Conservation (phyloP, 768 basidiomycete species). For the Kwoniella newhampshirensis region DNA sequence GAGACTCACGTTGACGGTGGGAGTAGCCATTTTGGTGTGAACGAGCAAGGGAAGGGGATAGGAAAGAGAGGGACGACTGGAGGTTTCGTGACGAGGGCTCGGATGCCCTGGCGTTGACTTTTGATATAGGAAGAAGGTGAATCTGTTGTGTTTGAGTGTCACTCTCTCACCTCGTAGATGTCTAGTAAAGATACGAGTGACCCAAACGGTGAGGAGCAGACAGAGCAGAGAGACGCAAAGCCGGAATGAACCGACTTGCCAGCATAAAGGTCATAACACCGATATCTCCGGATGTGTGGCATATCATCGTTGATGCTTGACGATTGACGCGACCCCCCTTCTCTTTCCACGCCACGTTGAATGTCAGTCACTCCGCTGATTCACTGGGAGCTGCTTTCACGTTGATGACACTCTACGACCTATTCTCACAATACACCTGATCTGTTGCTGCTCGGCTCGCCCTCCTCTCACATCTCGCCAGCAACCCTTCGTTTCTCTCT, state of each 20-base stretch:
- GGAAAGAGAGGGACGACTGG: neutral
- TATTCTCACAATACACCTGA: neutral
- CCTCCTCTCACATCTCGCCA: neutral
- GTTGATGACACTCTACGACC: no score
- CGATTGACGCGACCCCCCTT: slow-evolving; percentile 11
- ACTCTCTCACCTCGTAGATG: no score
- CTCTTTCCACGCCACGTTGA: slow-evolving; percentile 3
- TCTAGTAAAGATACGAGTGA: no score
- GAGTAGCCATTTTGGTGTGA: slow-evolving; percentile 34
- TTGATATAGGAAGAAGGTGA: slow-evolving; percentile 5
- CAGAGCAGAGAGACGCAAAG: neutral
- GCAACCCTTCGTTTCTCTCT: neutral
- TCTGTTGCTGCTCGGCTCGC: neutral
- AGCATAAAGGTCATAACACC: slow-evolving; percentile 12
- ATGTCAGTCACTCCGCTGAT: no score
- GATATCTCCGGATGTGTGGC: slow-evolving; percentile 23
- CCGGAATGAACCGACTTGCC: slow-evolving; percentile 13
- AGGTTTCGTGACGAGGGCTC: slow-evolving; percentile 1
- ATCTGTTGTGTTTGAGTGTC: neutral
- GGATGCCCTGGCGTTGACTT: slow-evolving; percentile 11
- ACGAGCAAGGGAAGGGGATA: neutral
- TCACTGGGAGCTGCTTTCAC: no score
- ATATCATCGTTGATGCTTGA: slow-evolving; percentile 4
- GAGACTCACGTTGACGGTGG: slow-evolving; percentile 38
- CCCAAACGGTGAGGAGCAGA: neutral